phyloP scores from a whole-genome alignment of 768 basidiomycete species.

The Leccinum uliginosum region DNA sequence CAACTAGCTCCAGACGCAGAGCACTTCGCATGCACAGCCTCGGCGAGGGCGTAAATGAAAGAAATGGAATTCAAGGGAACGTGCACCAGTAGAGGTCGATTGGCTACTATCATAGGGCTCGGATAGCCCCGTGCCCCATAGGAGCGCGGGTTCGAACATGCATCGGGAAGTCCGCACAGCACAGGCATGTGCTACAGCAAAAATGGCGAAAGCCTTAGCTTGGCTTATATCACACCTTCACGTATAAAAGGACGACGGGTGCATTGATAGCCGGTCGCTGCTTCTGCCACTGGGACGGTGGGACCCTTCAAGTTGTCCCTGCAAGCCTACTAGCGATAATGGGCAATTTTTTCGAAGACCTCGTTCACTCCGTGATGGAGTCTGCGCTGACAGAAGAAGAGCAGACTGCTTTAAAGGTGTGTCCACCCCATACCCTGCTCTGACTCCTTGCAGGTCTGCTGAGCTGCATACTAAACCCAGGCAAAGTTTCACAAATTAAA shows the following conservation, averaged over 20 bases:
- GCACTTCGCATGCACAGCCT: not conserved
- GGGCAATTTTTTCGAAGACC: slow-evolving; percentile 31
- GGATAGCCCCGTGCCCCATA: not conserved
- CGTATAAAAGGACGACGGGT: not conserved
- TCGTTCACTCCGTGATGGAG: slow-evolving; percentile 20
- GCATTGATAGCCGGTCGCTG: not conserved
- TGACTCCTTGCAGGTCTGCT: not conserved
- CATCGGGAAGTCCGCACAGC: not conserved
- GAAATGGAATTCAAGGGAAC: not conserved
- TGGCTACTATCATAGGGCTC: too few relatives aligned
- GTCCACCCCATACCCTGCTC: not conserved
- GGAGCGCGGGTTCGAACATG: not conserved
- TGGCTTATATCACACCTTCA: not conserved
- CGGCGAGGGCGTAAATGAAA: not conserved
- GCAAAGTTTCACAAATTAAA: slow-evolving; percentile 29
- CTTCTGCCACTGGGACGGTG: too few relatives aligned
- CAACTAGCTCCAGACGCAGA: too few relatives aligned
- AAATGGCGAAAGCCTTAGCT: not conserved
- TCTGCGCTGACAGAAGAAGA: slow-evolving; percentile 20
- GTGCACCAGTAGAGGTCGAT: not conserved
- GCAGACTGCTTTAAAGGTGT: slow-evolving; percentile 23
- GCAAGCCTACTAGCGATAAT: slow-evolving; percentile 18
- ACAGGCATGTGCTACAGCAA: not conserved
- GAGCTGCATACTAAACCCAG: slow-evolving; percentile 1
- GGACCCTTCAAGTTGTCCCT: not conserved